phyloP scores from a whole-genome alignment of 306 rosid genomes.

The Begonia masoniana region DNA sequence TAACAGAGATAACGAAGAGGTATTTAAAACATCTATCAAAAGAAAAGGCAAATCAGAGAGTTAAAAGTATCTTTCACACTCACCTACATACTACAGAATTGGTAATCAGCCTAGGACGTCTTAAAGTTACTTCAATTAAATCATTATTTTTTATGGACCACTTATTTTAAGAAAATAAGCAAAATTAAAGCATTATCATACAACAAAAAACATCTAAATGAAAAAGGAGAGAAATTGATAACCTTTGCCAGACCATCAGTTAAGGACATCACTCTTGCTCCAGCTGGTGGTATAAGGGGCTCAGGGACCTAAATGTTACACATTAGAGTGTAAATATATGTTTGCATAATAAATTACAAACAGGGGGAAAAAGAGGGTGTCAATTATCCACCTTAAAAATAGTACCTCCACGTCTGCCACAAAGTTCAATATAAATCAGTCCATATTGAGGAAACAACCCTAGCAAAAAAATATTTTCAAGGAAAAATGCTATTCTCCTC shows the following conservation, averaged over 20 bases:
- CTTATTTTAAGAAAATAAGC: neutral
- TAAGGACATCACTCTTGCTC: conserved; percentile 93
- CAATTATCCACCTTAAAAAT: conserved; percentile 65
- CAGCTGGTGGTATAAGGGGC: conserved; percentile 91
- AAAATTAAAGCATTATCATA: neutral
- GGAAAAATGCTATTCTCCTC: conserved; percentile 23
- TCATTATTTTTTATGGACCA: too few species aligned
- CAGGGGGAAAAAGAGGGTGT: conserved; percentile 11
- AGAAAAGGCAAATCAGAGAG: too few species aligned
- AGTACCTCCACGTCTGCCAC: conserved; percentile 72
- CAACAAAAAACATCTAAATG: neutral
- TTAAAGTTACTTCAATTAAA: too few species aligned
- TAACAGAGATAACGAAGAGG: too few species aligned
- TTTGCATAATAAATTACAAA: conserved; percentile 7
- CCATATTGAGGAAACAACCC: conserved; percentile 4
- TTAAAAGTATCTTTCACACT: too few species aligned
- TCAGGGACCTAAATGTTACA: conserved; percentile 68
- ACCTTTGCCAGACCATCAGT: conserved; percentile 96
- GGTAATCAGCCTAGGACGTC: too few species aligned
- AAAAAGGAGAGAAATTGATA: conserved; percentile 1
- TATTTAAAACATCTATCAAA: too few species aligned
- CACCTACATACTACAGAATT: too few species aligned
- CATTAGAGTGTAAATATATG: conserved; percentile 8
- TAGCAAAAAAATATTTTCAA: conserved; percentile 1
- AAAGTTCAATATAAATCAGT: conserved; percentile 19